Evolutionary conservation across 208 protist genomes (phyloP), one percentile per base, ranked within the genome.

Genomic region (Cochliopodium minus): DNA sequence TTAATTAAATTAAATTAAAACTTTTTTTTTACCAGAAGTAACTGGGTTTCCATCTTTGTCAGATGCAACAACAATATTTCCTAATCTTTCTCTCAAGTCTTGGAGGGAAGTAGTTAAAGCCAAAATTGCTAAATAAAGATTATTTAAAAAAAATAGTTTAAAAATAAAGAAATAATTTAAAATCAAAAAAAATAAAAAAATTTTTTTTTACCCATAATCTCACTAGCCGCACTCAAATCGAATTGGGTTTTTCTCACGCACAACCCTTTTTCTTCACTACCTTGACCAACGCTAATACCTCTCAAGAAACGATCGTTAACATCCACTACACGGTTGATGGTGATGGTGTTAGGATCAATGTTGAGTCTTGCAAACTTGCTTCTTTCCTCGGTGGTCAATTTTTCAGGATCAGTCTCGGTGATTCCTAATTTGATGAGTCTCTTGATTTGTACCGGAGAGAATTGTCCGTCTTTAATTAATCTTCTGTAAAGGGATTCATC

Each of bases 301-400:
- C 93, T 80, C 45, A 98, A 72, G 69, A 91, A 83, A 60, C 93
- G 74, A 71, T 98, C 93, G 60, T 94, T 96, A 34, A 81, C 79
- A 64, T 97, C 93, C 2, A 85, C 71, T 29, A 96, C 92, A 64
- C 93, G 84, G 36, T 81, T 78, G 90, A 91, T 96, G 15, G 89
- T 91, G 62, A 98, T 91, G 1, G 85, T 93, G 17, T 62, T 53
- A 25, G 78, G 76, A 70, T 97, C 90, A 53, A 98, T 88, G 67
- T 95, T 79, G 1, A 98, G 77, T 17, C 91, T 79, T 9, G 84
- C 87, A 71, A 96, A 96, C 40, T 64, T 64, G 22, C 48, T 36
- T 15, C 71, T 71, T 64, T 91, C 85, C 52, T 91, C 85, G 35
- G 59, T 62, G 0, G 82, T 90, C 30, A 95, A 71, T 35, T 84